Evolutionary conservation across 2,329 filamentous ascomycete genomes (phyloP), one percentile per base, ranked within the genome.

Genomic region (Lithohypha guttulata): DNA sequence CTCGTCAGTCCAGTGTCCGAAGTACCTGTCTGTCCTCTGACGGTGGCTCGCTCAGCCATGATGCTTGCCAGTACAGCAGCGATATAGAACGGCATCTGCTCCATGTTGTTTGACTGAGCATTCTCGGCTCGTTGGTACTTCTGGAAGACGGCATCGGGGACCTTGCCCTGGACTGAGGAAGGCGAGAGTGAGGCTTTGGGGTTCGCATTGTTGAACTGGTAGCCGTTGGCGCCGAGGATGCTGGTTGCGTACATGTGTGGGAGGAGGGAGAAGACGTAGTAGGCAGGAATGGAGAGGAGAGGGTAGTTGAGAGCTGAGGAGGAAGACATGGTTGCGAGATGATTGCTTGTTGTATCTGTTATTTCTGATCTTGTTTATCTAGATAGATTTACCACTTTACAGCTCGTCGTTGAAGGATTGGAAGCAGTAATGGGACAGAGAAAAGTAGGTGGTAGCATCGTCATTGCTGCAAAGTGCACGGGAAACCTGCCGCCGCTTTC

Each of bases 271-370:
- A 34, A 34, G 31, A 34, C 11, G 31, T 34, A 34, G 31, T 34
- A 34, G 18, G 31, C 31, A n/a, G 31, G 31, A 20, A 34, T 34
- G 13, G 31, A 20, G 31, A 34, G 31, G 17, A 34, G 31, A 3
- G 31, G 31, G 31, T 34, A 34, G 19, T 34, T 34, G 31, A 34
- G 31, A 11, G 31, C 18, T 34, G 31, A 34, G 7, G 31, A 34
- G 15, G 31, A 34, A 17, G 23, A 22, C n/a, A 6, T 34, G 18
- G 31, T 34, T n/a, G n/a, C n/a, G n/a, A n/a, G n/a, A n/a, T n/a
- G n/a, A n/a, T n/a, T n/a, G n/a, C n/a, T n/a, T n/a, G n/a, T n/a
- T n/a, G n/a, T n/a, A n/a, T n/a, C n/a, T n/a, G n/a, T n/a, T n/a
- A n/a, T n/a, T n/a, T n/a, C n/a, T n/a, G n/a, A n/a, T n/a, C n/a